phyloP scores from a whole-genome alignment of 1,139 yeast species.

The Sugiyamaella pinicola region DNA sequence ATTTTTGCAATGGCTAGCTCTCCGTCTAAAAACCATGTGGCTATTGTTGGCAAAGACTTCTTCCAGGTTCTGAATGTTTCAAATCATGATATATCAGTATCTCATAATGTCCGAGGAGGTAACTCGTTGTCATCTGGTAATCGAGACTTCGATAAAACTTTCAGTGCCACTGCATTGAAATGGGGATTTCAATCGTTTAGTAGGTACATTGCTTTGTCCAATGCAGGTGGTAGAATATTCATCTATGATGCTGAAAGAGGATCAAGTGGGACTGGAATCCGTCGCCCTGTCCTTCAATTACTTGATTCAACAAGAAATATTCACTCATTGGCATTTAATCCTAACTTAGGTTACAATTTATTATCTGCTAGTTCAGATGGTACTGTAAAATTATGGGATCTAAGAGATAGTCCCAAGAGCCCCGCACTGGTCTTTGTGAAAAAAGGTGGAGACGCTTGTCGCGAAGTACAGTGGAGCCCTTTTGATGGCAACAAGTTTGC shows the following conservation, averaged over 20 bases:
- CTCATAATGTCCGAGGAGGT: conserved; percentile 23
- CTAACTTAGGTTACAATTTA: conserved; percentile 57
- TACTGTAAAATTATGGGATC: conserved; percentile 82
- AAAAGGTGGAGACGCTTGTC: conserved; percentile 46
- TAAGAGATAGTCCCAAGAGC: conserved; percentile 54
- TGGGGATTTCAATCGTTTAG: conserved; percentile 42
- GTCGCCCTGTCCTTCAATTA: conserved; percentile 40
- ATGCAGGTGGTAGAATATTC: conserved; percentile 44
- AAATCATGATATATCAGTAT: conserved; percentile 10
- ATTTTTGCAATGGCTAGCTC: conserved; percentile 40
- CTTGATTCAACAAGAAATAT: conserved; percentile 80
- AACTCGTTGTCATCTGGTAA: conserved; percentile 25
- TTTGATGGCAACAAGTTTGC: conserved; percentile 53
- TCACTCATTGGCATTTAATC: conserved; percentile 73
- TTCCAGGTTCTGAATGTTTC: conserved; percentile 24
- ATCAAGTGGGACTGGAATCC: conserved; percentile 32
- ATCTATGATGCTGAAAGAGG: conserved; percentile 50
- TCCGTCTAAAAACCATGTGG: conserved; percentile 36
- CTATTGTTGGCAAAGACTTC: conserved; percentile 40
- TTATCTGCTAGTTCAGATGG: conserved; percentile 94
- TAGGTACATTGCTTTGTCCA: conserved; percentile 37
- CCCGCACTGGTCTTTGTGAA: conserved; percentile 55
- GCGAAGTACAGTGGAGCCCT: conserved; percentile 48
- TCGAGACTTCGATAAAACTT: conserved; percentile 38
- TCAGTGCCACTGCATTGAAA: conserved; percentile 41